A percentile compares a stretch with the other conserved stretches of the same genome.
Evolutionary conservation across 1,284 basidiomycete genomes (phyloP).

Genomic region (Volvariella surrecta): DNA sequence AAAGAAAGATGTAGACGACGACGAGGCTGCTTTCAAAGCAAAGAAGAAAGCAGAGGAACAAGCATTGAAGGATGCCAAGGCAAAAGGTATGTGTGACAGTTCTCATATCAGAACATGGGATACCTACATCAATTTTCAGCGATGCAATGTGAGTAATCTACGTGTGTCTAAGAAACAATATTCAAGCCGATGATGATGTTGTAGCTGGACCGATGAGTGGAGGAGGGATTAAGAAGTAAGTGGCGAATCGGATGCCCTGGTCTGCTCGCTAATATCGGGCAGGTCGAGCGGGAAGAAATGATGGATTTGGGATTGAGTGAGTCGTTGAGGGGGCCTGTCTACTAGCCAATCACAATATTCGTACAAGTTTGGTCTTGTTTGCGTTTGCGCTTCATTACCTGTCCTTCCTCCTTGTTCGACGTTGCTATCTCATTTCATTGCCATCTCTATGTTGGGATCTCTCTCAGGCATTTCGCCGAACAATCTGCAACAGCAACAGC

Average conservation of each 20-base stretch:
- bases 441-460: conserved; percentile 52
- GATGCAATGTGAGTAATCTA: conserved; percentile 42
- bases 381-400: neutral
- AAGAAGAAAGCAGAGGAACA: conserved; percentile 66
- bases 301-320: conserved; percentile 7
- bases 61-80: conserved; percentile 57
- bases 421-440: neutral
- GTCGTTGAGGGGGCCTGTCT: neutral
- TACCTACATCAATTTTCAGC: conserved; percentile 28
- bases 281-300: conserved; percentile 16
- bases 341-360: neutral
- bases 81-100: conserved; percentile 46
- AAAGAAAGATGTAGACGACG: conserved; percentile 62
- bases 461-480: conserved; percentile 52
- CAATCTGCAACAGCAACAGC: conserved; percentile 36
- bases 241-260: conserved; percentile 12
- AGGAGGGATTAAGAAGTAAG: conserved; percentile 77
- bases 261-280: too few relatives aligned
- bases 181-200: conserved; percentile 4
- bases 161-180: too few relatives aligned
- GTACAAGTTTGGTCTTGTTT: conserved; percentile 7
- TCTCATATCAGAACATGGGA: conserved; percentile 5
- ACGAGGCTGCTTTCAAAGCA: conserved; percentile 62
- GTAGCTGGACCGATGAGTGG: conserved; percentile 56
- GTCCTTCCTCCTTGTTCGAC: neutral